These are phyloP conservation scores for Clarkia xantiana DNA, from an alignment of 345 rosid genomes.

Conservation along the genomic window DNA sequence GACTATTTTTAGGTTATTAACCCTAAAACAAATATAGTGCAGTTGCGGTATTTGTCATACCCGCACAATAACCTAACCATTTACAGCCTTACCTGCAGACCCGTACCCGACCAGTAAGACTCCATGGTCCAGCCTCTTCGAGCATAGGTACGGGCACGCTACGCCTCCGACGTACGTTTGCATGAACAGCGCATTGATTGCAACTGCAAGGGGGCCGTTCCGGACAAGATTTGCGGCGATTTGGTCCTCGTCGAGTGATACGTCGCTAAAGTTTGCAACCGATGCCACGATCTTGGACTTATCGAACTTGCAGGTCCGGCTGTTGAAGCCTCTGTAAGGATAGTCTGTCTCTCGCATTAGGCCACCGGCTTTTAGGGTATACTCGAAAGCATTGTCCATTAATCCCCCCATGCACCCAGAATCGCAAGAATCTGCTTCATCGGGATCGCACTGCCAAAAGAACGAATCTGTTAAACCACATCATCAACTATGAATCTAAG, in stretches of 20 bases:
- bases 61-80: too few species aligned
- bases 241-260: constrained; percentile 76
- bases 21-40: too few species aligned
- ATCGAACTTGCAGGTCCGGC: constrained; percentile 58
- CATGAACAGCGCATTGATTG: constrained; percentile 79
- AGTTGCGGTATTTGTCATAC: too few species aligned
- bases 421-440: constrained; percentile 61
- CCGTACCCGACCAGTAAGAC: constrained; percentile 81
- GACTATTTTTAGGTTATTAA: too few species aligned
- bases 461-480: not conserved
- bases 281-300: constrained; percentile 64
- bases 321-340: constrained; percentile 73
- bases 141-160: constrained; percentile 79
- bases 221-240: constrained; percentile 89
- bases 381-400: constrained; percentile 84
- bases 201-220: constrained; percentile 85
- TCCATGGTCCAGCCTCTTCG: constrained; percentile 68
- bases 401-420: constrained; percentile 88
- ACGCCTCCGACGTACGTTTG: constrained; percentile 87
- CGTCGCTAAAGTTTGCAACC: constrained; percentile 79
- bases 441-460: constrained; percentile 73
- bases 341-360: constrained; percentile 85
- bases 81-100: too few species aligned
- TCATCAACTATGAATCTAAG: too few species aligned
- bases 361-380: constrained; percentile 77